Evolutionary conservation across 169 alveolate genomes (phyloP).

Genomic region (Plasmodium sp.): DNA sequence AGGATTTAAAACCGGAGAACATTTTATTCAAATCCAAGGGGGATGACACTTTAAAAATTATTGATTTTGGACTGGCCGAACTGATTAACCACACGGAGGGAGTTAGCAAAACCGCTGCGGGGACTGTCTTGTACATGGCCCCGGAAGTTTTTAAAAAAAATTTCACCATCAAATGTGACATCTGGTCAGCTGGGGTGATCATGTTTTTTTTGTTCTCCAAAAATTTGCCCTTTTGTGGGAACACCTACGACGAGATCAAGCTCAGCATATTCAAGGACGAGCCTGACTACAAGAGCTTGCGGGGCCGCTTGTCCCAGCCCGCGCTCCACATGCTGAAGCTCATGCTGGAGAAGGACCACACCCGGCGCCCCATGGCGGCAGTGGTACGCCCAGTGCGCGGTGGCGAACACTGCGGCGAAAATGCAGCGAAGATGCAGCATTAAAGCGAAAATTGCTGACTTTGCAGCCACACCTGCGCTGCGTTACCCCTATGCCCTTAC

Average conservation of each 20-base stretch:
- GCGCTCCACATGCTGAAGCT: conserved; percentile 60
- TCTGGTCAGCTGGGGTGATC: conserved; percentile 95
- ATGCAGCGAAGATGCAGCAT: neutral
- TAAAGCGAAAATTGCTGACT: neutral
- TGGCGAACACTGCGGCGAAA: no score
- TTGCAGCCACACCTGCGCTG: neutral
- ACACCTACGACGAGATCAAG: conserved; percentile 80
- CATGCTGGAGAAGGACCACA: conserved; percentile 76
- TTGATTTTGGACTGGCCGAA: conserved; percentile 84
- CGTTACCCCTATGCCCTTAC: neutral
- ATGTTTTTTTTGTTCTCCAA: conserved; percentile 93
- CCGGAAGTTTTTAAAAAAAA: conserved; percentile 94
- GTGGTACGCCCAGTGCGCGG: conserved; percentile 10
- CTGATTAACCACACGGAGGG: conserved; percentile 79
- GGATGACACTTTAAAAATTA: conserved; percentile 79
- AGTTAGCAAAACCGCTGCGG: conserved; percentile 82
- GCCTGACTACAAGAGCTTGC: conserved; percentile 56
- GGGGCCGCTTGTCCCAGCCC: conserved; percentile 24
- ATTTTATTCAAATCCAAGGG: conserved; percentile 76
- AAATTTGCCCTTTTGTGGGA: conserved; percentile 88
- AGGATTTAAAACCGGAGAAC: conserved; percentile 87
- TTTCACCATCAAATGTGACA: conserved; percentile 94
- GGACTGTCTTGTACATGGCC: conserved; percentile 94
- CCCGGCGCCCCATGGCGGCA: conserved; percentile 73
- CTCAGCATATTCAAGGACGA: conserved; percentile 77